Percentiles rank a stretch among this genome's conserved stretches.
Conservation (phyloP, 1,284 basidiomycete genomes). For the Cutaneotrichosporon cutaneum region DNA sequence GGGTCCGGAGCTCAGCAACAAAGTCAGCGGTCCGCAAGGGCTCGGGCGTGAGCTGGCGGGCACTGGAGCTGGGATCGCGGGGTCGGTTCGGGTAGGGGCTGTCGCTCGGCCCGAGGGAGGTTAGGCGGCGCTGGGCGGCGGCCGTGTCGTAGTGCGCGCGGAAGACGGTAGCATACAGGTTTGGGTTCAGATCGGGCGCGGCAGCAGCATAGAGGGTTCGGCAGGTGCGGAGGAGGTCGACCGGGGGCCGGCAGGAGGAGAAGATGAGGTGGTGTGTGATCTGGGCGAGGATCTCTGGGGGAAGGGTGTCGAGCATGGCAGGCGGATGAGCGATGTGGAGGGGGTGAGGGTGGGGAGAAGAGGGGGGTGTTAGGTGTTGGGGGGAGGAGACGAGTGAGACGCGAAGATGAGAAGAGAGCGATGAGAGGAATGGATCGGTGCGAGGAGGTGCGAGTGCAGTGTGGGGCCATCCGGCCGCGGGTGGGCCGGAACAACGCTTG, state of each 20-base stretch:
- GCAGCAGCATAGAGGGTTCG: slow-evolving; percentile 56
- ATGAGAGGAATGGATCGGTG: background rate
- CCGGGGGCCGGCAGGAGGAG: slow-evolving; percentile 32
- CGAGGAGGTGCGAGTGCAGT: background rate
- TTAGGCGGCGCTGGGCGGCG: slow-evolving; percentile 61
- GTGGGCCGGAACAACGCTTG: no score
- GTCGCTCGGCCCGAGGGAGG: background rate
- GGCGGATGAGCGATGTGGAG: background rate
- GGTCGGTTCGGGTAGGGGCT: slow-evolving; percentile 1
- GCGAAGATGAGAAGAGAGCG: background rate
- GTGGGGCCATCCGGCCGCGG: no score
- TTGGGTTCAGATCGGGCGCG: slow-evolving; percentile 55
- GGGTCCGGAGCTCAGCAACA: slow-evolving; percentile 40
- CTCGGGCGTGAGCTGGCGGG: background rate
- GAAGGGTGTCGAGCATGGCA: slow-evolving; percentile 54
- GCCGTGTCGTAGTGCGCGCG: slow-evolving; percentile 62
- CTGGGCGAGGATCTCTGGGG: slow-evolving; percentile 63
- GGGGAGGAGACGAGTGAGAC: background rate
- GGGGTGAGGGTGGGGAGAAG: background rate
- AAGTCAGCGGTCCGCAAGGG: slow-evolving; percentile 12
- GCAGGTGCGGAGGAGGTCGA: slow-evolving; percentile 59
- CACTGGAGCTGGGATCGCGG: background rate
- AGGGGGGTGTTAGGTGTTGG: no score
- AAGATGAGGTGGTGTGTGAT: slow-evolving; percentile 59
- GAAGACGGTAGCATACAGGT: slow-evolving; percentile 64